Conservation (phyloP, 805 yeast genomes). For the Pichia nanzhaoensis region DNA sequence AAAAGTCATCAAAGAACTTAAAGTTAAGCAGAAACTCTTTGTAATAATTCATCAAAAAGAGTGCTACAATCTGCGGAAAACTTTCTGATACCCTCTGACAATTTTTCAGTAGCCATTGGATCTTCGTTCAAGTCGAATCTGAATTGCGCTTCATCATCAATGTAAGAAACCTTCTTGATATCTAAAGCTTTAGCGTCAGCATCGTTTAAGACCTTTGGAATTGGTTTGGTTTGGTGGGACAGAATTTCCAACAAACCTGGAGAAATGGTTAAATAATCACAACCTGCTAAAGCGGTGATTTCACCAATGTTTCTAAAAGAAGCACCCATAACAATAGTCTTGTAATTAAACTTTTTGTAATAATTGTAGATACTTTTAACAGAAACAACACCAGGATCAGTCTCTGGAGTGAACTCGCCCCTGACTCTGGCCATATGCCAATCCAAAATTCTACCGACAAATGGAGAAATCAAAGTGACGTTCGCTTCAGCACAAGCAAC, state of each 20-base stretch:
- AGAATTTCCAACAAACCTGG: constrained; percentile 89
- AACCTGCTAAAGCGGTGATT: constrained; percentile 94
- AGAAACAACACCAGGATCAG: constrained; percentile 94
- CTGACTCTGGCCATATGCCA: constrained; percentile 97
- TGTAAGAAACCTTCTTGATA: constrained; percentile 65
- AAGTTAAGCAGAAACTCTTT: constrained; percentile 29
- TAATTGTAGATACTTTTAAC: constrained; percentile 89
- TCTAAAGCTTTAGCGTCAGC: constrained; percentile 49
- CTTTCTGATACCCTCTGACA: constrained; percentile 95
- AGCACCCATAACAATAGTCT: constrained; percentile 99
- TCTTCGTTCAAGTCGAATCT: constrained; percentile 90
- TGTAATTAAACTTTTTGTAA: constrained; percentile 94
- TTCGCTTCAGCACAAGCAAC: constrained; percentile 98
- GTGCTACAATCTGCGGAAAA: constrained; percentile 91
- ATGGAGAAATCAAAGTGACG: constrained; percentile 94
- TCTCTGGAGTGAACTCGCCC: constrained; percentile 67
- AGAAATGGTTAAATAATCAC: constrained; percentile 92
- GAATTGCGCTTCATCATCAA: constrained; percentile 84
- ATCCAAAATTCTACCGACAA: constrained; percentile 98
- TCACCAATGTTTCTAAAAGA: constrained; percentile 97
- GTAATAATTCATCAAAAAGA: constrained; percentile 58
- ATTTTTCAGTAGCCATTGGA: constrained; percentile 97
- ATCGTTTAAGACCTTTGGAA: constrained; percentile 78
- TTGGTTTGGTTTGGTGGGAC: constrained; percentile 64
- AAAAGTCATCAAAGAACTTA: background rate